These are phyloP conservation scores for Dichomitus squalens DNA, from an alignment of 1,284 basidiomycete genomes.

Conservation along the genomic window DNA sequence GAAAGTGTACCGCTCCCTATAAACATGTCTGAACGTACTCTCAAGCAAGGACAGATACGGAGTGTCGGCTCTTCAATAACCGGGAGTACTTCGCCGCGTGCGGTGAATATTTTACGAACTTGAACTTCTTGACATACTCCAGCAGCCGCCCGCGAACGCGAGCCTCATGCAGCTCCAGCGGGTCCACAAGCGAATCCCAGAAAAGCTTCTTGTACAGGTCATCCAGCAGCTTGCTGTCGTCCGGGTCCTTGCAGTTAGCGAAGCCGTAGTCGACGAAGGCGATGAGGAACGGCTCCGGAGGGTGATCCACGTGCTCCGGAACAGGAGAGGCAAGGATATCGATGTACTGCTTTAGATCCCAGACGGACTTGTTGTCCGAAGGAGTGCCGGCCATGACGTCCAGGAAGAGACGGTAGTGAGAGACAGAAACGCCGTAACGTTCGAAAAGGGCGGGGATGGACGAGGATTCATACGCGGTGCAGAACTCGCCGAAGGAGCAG, in stretches of 20 bases:
- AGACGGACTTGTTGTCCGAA: conserved; percentile 34
- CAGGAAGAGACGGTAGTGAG: conserved; percentile 22
- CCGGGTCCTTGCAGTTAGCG: conserved; percentile 31
- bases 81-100: conserved; percentile 15
- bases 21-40: too few relatives aligned
- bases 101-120: conserved; percentile 9
- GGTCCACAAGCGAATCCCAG: conserved; percentile 23
- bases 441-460: background rate
- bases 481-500: background rate
- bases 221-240: conserved; percentile 32
- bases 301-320: conserved; percentile 6
- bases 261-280: conserved; percentile 40
- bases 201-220: conserved; percentile 37
- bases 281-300: conserved; percentile 5
- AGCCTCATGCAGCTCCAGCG: conserved; percentile 39
- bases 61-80: conserved; percentile 14
- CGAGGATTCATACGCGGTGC: too few relatives aligned
- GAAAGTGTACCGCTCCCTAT: too few relatives aligned
- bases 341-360: conserved; percentile 39
- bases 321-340: conserved; percentile 21
- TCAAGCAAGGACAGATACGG: too few relatives aligned
- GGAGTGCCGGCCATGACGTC: conserved; percentile 31
- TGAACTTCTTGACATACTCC: conserved; percentile 27
- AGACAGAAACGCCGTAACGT: background rate
- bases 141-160: conserved; percentile 36